Evolutionary conservation across 208 protist genomes (phyloP).

Genomic region (Sergeia podlipaevii): DNA sequence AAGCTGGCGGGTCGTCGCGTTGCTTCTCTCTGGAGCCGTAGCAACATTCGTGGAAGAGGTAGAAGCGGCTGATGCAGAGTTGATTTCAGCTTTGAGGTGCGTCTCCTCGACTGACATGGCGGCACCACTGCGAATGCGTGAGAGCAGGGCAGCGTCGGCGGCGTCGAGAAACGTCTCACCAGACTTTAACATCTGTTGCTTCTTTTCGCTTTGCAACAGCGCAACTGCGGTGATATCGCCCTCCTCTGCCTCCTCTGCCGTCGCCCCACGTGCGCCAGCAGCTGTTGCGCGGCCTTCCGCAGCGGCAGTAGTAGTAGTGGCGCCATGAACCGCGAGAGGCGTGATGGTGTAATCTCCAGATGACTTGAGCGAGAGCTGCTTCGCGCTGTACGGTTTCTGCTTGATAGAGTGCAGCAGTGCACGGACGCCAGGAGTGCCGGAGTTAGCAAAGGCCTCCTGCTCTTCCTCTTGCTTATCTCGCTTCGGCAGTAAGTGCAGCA

Average conservation of each 20-base stretch:
- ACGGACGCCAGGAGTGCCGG: conserved; percentile 59
- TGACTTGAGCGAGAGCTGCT: conserved; percentile 35
- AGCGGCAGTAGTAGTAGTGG: not conserved
- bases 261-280: not conserved
- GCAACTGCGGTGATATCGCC: no score
- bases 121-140: conserved; percentile 13
- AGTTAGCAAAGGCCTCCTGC: conserved; percentile 39
- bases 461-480: conserved; percentile 66
- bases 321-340: conserved; percentile 6
- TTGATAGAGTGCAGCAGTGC: conserved; percentile 40
- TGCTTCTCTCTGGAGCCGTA: conserved; percentile 2
- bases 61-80: no score
- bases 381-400: conserved; percentile 30
- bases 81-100: not conserved
- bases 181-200: no score
- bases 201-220: no score
- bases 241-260: not conserved
- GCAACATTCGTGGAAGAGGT: not conserved
- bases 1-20: conserved; percentile 4
- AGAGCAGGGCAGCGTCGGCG: conserved; percentile 19
- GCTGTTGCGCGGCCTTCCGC: not conserved
- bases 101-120: conserved; percentile 10
- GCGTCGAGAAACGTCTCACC: conserved; percentile 25
- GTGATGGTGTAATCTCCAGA: conserved; percentile 38
- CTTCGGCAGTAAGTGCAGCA: conserved; percentile 64